Conservation (phyloP, 768 basidiomycete species). For the Suillus weaverae region DNA sequence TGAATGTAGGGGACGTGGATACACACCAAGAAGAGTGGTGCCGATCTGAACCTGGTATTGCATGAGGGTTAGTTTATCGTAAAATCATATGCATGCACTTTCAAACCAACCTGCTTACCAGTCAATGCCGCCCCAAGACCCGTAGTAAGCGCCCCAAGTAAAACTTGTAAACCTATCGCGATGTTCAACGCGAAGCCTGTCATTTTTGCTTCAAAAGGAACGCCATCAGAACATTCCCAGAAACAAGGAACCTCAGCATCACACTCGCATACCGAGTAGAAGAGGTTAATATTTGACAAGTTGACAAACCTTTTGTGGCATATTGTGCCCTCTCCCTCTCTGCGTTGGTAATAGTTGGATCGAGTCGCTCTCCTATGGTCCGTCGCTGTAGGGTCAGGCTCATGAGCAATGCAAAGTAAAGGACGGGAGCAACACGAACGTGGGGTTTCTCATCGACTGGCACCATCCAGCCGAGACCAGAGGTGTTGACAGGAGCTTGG, state of each 20-base stretch:
- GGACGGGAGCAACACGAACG: conserved; percentile 16
- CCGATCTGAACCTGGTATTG: conserved; percentile 29
- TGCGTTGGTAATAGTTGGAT: conserved; percentile 54
- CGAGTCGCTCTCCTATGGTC: conserved; percentile 52
- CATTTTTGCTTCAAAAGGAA: conserved; percentile 26
- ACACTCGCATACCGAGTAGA: conserved; percentile 7
- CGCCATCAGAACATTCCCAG: conserved; percentile 6
- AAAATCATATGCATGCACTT: background rate
- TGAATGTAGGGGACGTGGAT: background rate
- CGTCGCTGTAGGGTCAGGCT: conserved; percentile 21
- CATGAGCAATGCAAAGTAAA: background rate
- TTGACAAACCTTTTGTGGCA: conserved; percentile 40
- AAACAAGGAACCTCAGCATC: too few species aligned
- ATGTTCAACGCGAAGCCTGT: conserved; percentile 38
- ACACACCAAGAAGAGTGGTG: conserved; percentile 39
- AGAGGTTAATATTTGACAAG: background rate
- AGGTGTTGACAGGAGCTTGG: background rate
- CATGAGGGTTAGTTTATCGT: background rate
- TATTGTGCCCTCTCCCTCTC: conserved; percentile 45
- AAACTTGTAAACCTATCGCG: conserved; percentile 63
- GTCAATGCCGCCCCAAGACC: conserved; percentile 51
- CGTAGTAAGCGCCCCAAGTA: conserved; percentile 67
- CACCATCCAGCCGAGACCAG: conserved; percentile 28
- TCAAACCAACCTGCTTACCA: conserved; percentile 40
- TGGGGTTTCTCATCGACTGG: conserved; percentile 21